These are phyloP conservation scores for Coemansia sp. DNA, from an alignment of 192 early-diverging fungal species.

Conservation along the genomic window DNA sequence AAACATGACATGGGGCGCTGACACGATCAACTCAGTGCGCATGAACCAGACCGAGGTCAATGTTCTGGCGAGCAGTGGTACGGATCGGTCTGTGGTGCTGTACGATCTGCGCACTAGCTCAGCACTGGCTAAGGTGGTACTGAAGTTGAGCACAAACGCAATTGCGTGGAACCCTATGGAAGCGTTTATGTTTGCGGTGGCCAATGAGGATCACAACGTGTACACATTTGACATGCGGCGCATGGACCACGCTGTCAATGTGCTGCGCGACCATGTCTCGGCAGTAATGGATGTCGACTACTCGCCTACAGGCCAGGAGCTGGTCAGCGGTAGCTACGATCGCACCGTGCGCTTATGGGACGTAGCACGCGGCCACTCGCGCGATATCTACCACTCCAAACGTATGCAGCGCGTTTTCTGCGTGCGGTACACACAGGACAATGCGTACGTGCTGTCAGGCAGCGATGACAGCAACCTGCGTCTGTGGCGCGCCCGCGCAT, in stretches of 20 bases:
- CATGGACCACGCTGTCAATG: constrained; percentile 79
- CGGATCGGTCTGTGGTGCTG: constrained; percentile 89
- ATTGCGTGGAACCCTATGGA: constrained; percentile 99
- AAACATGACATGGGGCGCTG: constrained; percentile 87
- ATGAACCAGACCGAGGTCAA: constrained; percentile 98
- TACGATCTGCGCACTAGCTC: constrained; percentile 91
- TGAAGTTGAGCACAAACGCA: constrained; percentile 89
- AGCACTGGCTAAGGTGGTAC: constrained; percentile 80
- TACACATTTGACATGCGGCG: constrained; percentile 99
- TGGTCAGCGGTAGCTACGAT: constrained; percentile 97
- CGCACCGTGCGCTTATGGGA: constrained; percentile 87
- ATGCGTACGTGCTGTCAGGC: constrained; percentile 90
- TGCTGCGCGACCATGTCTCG: constrained; percentile 95
- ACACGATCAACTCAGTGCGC: constrained; percentile 90
- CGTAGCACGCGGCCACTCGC: constrained; percentile 72
- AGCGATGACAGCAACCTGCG: constrained; percentile 98
- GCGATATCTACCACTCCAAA: constrained; percentile 96
- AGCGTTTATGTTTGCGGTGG: constrained; percentile 89
- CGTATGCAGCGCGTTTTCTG: constrained; percentile 97
- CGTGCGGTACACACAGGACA: constrained; percentile 91
- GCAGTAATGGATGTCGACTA: constrained; percentile 98
- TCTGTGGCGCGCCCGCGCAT: constrained; percentile 94
- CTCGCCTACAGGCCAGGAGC: constrained; percentile 93
- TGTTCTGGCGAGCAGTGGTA: constrained; percentile 88
- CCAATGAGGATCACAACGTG: constrained; percentile 97